phyloP scores from a whole-genome alignment of 2,329 filamentous ascomycete species.

The Phoma sp. region DNA sequence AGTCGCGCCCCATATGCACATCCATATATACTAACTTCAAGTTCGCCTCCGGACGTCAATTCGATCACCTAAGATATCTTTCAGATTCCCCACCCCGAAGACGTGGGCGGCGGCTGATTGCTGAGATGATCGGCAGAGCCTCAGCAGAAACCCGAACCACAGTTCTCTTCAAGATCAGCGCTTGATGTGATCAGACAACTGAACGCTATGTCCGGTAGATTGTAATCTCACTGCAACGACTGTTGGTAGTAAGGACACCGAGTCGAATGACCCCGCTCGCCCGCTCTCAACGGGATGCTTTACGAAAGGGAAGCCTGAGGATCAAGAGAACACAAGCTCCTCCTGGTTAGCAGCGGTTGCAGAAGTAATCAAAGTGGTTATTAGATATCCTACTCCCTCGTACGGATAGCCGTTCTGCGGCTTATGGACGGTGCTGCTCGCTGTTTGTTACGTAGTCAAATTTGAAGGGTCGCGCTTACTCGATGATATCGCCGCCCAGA shows the following conservation, averaged over 20 bases:
- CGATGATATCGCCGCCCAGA: not conserved
- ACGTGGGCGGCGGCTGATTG: not conserved
- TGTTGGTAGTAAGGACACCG: not conserved
- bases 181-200: not conserved
- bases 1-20: not conserved
- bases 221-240: not conserved
- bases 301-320: not conserved
- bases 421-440: not conserved
- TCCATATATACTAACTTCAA: not conserved
- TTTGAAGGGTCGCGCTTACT: not conserved
- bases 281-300: not conserved
- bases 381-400: not conserved
- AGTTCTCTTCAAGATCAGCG: not conserved
- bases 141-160: not conserved
- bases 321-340: not conserved
- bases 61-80: not conserved
- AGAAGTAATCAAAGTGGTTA: not conserved
- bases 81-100: not conserved
- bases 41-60: not conserved
- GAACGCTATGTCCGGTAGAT: not conserved
- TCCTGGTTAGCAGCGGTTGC: not conserved
- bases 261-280: constrained; percentile 6
- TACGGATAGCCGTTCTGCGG: not conserved
- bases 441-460: not conserved
- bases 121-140: not conserved